phyloP scores from a whole-genome alignment of 2,329 filamentous ascomycete genomes.

The Trichocomaceae sp. region DNA sequence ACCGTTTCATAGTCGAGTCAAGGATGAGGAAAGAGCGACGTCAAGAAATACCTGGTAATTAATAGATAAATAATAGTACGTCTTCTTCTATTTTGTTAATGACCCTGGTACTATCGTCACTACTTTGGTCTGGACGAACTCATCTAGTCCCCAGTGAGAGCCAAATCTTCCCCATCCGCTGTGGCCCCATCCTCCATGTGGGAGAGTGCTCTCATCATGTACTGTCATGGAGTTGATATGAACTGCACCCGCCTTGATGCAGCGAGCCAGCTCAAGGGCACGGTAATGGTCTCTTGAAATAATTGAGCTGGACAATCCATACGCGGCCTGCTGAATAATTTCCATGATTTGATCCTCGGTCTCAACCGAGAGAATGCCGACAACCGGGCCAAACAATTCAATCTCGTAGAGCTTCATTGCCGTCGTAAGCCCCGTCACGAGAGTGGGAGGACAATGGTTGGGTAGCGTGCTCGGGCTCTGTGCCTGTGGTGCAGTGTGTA shows the following conservation, averaged over 20 bases:
- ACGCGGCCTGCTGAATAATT: slow-evolving; percentile 36
- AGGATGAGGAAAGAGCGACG: too few species aligned
- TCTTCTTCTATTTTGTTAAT: too few species aligned
- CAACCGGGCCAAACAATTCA: slow-evolving; percentile 66
- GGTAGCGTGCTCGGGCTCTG: too few species aligned
- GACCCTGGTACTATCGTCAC: too few species aligned
- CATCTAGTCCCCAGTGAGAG: slow-evolving; percentile 43
- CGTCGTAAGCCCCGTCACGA: slow-evolving; percentile 43
- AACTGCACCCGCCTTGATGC: slow-evolving; percentile 57
- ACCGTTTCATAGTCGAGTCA: too few species aligned
- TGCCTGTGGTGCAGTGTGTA: not conserved
- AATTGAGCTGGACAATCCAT: slow-evolving; percentile 33
- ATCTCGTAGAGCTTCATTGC: slow-evolving; percentile 48
- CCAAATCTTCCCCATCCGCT: slow-evolving; percentile 56
- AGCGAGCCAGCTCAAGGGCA: slow-evolving; percentile 51
- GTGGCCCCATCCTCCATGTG: slow-evolving; percentile 57
- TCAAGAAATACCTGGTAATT: too few species aligned
- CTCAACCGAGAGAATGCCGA: slow-evolving; percentile 51
- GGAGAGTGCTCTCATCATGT: slow-evolving; percentile 54
- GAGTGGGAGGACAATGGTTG: slow-evolving; percentile 42
- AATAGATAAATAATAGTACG: too few species aligned
- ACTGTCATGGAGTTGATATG: slow-evolving; percentile 60
- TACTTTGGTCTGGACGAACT: slow-evolving; percentile 53
- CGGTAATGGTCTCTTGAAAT: slow-evolving; percentile 42
- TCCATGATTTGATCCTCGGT: slow-evolving; percentile 34